These are phyloP conservation scores for Fragaria vesca DNA, from an alignment of 306 rosid species.

Conservation along the genomic window DNA sequence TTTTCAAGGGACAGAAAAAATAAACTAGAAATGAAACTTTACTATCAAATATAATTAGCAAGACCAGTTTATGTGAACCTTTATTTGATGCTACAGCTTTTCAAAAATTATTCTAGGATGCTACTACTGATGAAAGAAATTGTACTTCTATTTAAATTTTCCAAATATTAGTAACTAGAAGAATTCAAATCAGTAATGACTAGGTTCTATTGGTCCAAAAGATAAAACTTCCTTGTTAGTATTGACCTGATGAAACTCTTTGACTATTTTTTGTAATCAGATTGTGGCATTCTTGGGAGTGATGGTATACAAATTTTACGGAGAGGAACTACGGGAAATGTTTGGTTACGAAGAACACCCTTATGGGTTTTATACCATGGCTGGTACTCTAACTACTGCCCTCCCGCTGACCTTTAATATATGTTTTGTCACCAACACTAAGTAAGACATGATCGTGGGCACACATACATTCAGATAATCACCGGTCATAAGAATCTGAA, in stretches of 20 bases:
- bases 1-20: background rate
- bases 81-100: background rate
- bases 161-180: background rate
- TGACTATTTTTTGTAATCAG: slow-evolving; percentile 44
- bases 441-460: background rate
- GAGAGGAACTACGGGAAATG: slow-evolving; percentile 95
- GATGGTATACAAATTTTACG: slow-evolving; percentile 90
- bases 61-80: background rate
- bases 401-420: background rate
- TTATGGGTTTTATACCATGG: slow-evolving; percentile 93
- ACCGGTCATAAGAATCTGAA: background rate
- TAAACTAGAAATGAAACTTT: background rate
- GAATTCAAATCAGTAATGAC: background rate
- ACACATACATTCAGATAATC: background rate
- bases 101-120: background rate
- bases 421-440: background rate
- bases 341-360: slow-evolving; percentile 99
- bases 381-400: slow-evolving; percentile 51
- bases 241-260: slow-evolving; percentile 28
- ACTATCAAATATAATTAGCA: background rate
- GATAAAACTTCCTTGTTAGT: slow-evolving; percentile 9
- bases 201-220: background rate
- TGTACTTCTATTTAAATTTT: background rate
- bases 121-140: background rate
- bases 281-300: slow-evolving; percentile 95